Evolutionary conservation across 2,329 filamentous ascomycete genomes (phyloP), one percentile per base, ranked within the genome.

Genomic region (Cercospora sp.): DNA sequence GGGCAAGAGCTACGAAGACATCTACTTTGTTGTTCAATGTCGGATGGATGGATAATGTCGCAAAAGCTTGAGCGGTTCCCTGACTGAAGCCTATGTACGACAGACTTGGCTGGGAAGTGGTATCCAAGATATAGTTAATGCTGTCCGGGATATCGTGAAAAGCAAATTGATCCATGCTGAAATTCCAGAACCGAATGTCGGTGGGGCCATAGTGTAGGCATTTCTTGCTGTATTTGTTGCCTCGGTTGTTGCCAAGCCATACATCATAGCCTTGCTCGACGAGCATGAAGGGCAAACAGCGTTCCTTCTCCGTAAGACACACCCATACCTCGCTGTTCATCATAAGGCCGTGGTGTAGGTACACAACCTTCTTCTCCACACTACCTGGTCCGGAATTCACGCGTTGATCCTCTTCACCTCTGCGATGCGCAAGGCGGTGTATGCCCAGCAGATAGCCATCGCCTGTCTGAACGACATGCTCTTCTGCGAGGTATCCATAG

Each of bases 251-350:
- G 61, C 95, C 95, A 70, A 99, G 85, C 92, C 95, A 99, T 72
- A 98, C 94, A 82, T 99, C 95, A 75, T 96, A 99, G 2, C 95
- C 95, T 75, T 88, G 87, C 76, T 97, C 93, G 0, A 97, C 93
- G 53, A 99, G 84, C 73, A 91, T 87, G 78, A 99, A 98, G 0
- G 95, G 93, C 45, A 99, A 83, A 73, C 91, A 94, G 73, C 94
- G 87, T 79, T 96, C 87, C 73, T 90, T 89, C 73, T 97, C 92
- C 0, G 94, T 97, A 77, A 94, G 82, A 77, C 93, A 96, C 8
- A 98, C 92, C 95, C 95, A 99, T 36, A 99, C 94, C 80, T 99
- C 95, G 74, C 93, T 97, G 80, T 97, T 98, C 95, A 99, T 99
- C 77, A 99, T 87, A 67, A 99, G 85, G 10, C 94, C 95, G 80